Base-by-base conservation (phyloP, 2,329 filamentous ascomycete species). In the Fusarium sp. region DNA sequence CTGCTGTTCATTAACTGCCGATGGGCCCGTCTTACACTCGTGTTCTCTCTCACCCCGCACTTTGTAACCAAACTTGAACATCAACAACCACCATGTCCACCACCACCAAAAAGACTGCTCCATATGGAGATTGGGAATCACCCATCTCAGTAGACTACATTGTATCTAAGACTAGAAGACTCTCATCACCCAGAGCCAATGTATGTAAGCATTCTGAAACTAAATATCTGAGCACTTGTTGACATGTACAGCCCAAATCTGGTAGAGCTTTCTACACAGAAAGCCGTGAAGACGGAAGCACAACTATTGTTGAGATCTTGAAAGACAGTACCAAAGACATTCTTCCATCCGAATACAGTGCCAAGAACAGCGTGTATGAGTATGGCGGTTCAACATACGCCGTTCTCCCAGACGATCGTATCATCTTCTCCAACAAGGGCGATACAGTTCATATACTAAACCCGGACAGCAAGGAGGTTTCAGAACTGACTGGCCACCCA, bases 351-450 rank as follows among this genome's bases (percentile, higher is more conserved):
- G 77, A 83, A 0, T 85, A 85, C 72, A 86, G 82, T 66, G 86
- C 83, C 9, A 78, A 81, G 50, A 87, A 85, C 32, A 81, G 77
- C 3, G 84, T 89, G 22, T 87, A 89, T 68, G 87, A 88, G 68
- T 89, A 89, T 58, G 88, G 88, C 4, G 87, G 87, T 17, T 83
- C 83, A 7, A 79, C 86, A 0, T 85, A 85, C 55, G 82, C 81
- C 6, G 76, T 86, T 11, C 71, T 84, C 4, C 75, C 75, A 0
- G 81, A 85, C 58, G 83, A 82, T 7, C 77, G 80, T 18, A 79
- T 89, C 55, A 79, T 89, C 44, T 88, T 89, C 70, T 83, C 84
- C 17, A 84, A 88, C 62, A 77, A 79, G 20, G 83, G 84, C 32
- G 81, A 83, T 54, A 82, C 83, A 2, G 81, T 89, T 22, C 83